Conservation (phyloP, 371 early-diverging fungal species). For the Actinomortierella ambigua region DNA sequence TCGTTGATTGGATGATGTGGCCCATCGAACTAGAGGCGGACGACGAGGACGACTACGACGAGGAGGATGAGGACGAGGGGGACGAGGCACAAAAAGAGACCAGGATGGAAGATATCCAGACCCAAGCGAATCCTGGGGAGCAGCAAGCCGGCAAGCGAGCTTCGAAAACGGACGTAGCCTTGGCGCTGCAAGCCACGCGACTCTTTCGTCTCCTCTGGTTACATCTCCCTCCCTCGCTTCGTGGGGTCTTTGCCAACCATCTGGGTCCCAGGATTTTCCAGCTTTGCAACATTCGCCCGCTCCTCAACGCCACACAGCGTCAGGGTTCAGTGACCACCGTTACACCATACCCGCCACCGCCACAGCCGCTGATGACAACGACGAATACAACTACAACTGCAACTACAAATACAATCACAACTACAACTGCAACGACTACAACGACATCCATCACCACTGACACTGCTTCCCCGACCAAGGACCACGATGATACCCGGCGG, state of each 20-base stretch:
- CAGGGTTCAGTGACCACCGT: too few species aligned
- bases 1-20: conserved; percentile 7
- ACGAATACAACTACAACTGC: background rate
- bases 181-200: background rate
- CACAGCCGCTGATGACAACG: too few species aligned
- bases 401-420: background rate
- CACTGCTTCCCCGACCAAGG: background rate
- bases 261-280: conserved; percentile 25
- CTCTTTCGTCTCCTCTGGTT: conserved; percentile 28
- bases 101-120: too few species aligned
- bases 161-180: too few species aligned
- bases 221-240: conserved; percentile 11
- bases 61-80: too few species aligned
- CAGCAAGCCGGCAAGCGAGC: too few species aligned
- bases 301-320: conserved; percentile 1
- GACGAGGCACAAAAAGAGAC: too few species aligned
- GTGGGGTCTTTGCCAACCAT: conserved; percentile 14
- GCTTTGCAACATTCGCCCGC: conserved; percentile 10
- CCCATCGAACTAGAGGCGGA: conserved; percentile 13
- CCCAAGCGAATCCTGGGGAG: too few species aligned
- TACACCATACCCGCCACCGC: too few species aligned
- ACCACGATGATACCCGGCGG: conserved; percentile 2
- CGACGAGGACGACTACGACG: background rate
- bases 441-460: background rate
- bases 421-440: background rate